Conservation (phyloP, 2,329 filamentous ascomycete genomes). For the Sclerotinia nivalis region DNA sequence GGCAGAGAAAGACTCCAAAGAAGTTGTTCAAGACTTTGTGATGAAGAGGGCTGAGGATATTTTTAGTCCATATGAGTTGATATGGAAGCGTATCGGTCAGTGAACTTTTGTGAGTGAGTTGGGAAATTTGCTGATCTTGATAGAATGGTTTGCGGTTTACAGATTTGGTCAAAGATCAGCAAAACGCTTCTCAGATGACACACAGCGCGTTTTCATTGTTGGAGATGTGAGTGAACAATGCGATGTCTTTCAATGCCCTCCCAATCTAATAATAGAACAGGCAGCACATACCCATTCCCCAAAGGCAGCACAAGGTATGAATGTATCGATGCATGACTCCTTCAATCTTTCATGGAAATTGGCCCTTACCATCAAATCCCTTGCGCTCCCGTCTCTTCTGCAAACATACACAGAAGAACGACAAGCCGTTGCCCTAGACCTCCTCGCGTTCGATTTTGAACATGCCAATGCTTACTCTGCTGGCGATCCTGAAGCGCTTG, state of each 20-base stretch:
- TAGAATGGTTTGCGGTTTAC: constrained; percentile 64
- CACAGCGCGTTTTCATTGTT: constrained; percentile 60
- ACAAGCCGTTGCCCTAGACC: constrained; percentile 60
- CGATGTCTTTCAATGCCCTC: constrained; percentile 36
- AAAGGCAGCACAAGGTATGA: constrained; percentile 64
- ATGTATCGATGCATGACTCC: constrained; percentile 59
- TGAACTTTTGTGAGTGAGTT: constrained; percentile 50
- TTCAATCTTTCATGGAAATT: constrained; percentile 65
- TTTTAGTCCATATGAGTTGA: constrained; percentile 57
- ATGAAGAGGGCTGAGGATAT: constrained; percentile 66
- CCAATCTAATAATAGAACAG: constrained; percentile 11
- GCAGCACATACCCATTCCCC: constrained; percentile 62
- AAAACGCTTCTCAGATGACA: constrained; percentile 51
- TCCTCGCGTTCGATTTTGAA: constrained; percentile 64
- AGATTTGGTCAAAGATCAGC: constrained; percentile 61
- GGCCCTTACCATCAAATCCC: constrained; percentile 50
- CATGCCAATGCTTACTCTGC: constrained; percentile 60
- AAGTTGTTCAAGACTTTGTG: constrained; percentile 63
- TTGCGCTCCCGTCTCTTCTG: constrained; percentile 56
- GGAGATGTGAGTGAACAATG: constrained; percentile 44
- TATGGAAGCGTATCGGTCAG: constrained; percentile 72
- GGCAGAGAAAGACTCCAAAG: constrained; percentile 45
- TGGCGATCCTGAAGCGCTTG: constrained; percentile 63
- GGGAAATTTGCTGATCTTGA: constrained; percentile 56
- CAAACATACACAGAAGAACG: constrained; percentile 64